Conservation (phyloP, 108 stramenopile species). For the Fragilaria radians region DNA sequence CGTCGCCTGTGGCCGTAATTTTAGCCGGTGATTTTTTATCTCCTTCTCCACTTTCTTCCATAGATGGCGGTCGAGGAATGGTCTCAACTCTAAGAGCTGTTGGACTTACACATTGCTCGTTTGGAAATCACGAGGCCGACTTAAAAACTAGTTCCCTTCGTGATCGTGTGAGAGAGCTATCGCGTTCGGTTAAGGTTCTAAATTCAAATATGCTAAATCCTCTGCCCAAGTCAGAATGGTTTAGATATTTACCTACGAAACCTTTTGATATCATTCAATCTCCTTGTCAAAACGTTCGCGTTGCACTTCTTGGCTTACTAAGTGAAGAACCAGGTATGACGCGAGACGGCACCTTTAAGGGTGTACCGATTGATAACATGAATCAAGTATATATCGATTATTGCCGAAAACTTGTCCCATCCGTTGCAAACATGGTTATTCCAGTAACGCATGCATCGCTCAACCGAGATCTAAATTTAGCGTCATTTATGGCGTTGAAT, state of each 20-base stretch:
- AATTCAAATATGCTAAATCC: slow-evolving; percentile 55
- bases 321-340: slow-evolving; percentile 64
- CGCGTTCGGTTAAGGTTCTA: slow-evolving; percentile 26
- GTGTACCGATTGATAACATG: slow-evolving; percentile 44
- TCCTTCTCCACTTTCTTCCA: slow-evolving; percentile 49
- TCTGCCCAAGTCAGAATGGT: slow-evolving; percentile 18
- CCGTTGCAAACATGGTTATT: slow-evolving; percentile 27
- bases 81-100: slow-evolving; percentile 44
- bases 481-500: slow-evolving; percentile 26
- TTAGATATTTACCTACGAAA: slow-evolving; percentile 2
- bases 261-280: slow-evolving; percentile 20
- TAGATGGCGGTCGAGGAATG: slow-evolving; percentile 63
- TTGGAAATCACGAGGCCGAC: slow-evolving; percentile 83
- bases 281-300: slow-evolving; percentile 17
- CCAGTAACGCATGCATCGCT: slow-evolving; percentile 68
- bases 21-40: slow-evolving; percentile 71
- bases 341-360: slow-evolving; percentile 58
- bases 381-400: slow-evolving; percentile 20
- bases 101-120: slow-evolving; percentile 56
- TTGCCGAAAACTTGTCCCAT: slow-evolving; percentile 6
- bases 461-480: slow-evolving; percentile 45
- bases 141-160: slow-evolving; percentile 33
- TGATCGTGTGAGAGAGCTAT: slow-evolving; percentile 33
- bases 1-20: slow-evolving; percentile 31
- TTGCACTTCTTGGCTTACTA: slow-evolving; percentile 64